phyloP scores from a whole-genome alignment of 2,329 filamentous ascomycete genomes.

The Botryotinia globosa region DNA sequence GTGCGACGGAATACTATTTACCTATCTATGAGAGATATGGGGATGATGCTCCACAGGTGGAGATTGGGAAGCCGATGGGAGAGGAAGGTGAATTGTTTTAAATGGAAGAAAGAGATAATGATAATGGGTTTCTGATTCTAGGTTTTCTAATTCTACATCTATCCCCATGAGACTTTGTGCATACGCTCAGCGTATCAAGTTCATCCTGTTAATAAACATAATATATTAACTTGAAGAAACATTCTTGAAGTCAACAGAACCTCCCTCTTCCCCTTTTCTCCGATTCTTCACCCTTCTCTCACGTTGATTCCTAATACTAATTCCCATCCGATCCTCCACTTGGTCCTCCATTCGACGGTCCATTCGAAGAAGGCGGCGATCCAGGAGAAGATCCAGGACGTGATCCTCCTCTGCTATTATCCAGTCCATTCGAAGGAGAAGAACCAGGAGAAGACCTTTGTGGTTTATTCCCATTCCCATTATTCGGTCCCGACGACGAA shows the following conservation, averaged over 20 bases:
- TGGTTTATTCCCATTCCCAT: not conserved
- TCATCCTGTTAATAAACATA: not conserved
- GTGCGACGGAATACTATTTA: constrained; percentile 64
- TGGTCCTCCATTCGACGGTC: not conserved
- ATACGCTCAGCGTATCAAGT: not conserved
- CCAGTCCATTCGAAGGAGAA: not conserved
- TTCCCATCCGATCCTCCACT: not conserved
- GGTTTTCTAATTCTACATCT: not conserved
- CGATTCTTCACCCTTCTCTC: not conserved
- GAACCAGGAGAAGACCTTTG: not conserved
- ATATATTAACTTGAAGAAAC: not conserved
- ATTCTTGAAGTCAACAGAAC: not conserved
- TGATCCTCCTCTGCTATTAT: no score
- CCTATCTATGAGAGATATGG: constrained; percentile 67
- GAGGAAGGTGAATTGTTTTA: constrained; percentile 61
- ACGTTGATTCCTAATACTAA: not conserved
- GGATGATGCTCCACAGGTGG: constrained; percentile 60
- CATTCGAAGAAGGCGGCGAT: no score
- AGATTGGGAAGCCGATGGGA: constrained; percentile 61
- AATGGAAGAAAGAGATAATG: not conserved
- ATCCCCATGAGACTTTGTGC: not conserved
- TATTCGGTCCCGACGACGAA: not conserved
- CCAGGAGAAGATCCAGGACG: no score
- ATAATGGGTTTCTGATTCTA: not conserved
- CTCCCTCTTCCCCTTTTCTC: not conserved